These are phyloP conservation scores for Solanum chilense DNA, from an alignment of 257 asterid genomes.

Conservation along the genomic window DNA sequence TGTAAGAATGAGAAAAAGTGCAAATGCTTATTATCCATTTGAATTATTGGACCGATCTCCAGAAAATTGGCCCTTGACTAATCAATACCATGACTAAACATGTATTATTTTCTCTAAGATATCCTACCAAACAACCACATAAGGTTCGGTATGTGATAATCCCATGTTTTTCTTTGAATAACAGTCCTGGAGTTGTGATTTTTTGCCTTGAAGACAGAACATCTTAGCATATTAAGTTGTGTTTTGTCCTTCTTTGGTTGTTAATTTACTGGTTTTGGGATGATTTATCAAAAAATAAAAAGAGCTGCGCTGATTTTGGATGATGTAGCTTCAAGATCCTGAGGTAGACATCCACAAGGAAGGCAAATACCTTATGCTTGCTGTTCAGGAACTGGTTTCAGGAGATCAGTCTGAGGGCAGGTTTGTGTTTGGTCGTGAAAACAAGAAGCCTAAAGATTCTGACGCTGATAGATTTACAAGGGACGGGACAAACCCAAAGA, in stretches of 20 bases:
- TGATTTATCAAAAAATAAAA: background rate
- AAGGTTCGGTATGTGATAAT: background rate
- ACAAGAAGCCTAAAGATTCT: constrained; percentile 44
- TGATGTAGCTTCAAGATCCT: constrained; percentile 75
- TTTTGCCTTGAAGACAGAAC: background rate
- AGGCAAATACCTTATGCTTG: constrained; percentile 89
- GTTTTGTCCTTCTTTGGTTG: background rate
- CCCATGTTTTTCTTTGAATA: background rate
- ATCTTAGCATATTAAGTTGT: background rate
- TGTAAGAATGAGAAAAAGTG: background rate
- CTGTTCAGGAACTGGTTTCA: constrained; percentile 79
- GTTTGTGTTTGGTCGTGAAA: constrained; percentile 89
- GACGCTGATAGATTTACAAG: constrained; percentile 63
- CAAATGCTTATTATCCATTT: background rate
- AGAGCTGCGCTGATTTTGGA: background rate
- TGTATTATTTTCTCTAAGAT: background rate
- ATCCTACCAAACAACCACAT: background rate
- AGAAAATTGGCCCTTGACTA: background rate
- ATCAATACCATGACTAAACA: background rate
- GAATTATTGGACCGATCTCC: background rate
- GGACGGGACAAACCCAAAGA: constrained; percentile 91
- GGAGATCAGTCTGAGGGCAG: constrained; percentile 95
- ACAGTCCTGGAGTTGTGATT: background rate
- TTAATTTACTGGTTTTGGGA: background rate
- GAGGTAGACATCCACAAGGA: constrained; percentile 74